Conservation (phyloP, 768 basidiomycete species). For the Pleurotus giganteus region DNA sequence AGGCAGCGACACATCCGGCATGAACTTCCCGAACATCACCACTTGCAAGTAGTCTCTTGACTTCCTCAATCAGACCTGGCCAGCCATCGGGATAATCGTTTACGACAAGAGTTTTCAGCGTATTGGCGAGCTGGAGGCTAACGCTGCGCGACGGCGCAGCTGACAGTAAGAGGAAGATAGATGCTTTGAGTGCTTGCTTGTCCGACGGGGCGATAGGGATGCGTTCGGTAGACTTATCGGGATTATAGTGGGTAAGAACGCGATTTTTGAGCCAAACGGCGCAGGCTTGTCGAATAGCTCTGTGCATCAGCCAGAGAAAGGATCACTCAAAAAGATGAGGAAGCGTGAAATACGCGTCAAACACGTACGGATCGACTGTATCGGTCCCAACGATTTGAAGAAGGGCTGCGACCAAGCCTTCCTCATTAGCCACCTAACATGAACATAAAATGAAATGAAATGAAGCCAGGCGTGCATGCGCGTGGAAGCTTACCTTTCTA, state of each 20-base stretch:
- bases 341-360: slow-evolving; percentile 30
- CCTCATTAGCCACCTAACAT: slow-evolving; percentile 67
- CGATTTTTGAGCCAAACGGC: slow-evolving; percentile 92
- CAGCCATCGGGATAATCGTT: slow-evolving; percentile 80
- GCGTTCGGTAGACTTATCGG: slow-evolving; percentile 42
- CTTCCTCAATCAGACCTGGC: slow-evolving; percentile 65
- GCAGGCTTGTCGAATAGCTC: slow-evolving; percentile 81
- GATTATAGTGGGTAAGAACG: slow-evolving; percentile 65
- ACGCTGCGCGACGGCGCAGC: slow-evolving; percentile 63
- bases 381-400: slow-evolving; percentile 83
- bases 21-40: slow-evolving; percentile 70
- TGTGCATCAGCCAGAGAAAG: slow-evolving; percentile 23
- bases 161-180: slow-evolving; percentile 69
- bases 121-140: slow-evolving; percentile 72
- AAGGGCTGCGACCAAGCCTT: slow-evolving; percentile 81
- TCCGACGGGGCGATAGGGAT: slow-evolving; percentile 64
- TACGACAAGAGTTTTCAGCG: slow-evolving; percentile 69
- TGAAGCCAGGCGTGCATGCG: neutral
- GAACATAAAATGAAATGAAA: slow-evolving; percentile 13
- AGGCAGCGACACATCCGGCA: slow-evolving; percentile 74
- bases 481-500: slow-evolving; percentile 56
- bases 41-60: slow-evolving; percentile 63
- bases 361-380: slow-evolving; percentile 71
- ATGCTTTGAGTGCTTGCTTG: slow-evolving; percentile 66
- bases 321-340: slow-evolving; percentile 1